Evolutionary conservation across 495 filamentous ascomycete genomes (phyloP).

Genomic region (Aspergillus indologenus): DNA sequence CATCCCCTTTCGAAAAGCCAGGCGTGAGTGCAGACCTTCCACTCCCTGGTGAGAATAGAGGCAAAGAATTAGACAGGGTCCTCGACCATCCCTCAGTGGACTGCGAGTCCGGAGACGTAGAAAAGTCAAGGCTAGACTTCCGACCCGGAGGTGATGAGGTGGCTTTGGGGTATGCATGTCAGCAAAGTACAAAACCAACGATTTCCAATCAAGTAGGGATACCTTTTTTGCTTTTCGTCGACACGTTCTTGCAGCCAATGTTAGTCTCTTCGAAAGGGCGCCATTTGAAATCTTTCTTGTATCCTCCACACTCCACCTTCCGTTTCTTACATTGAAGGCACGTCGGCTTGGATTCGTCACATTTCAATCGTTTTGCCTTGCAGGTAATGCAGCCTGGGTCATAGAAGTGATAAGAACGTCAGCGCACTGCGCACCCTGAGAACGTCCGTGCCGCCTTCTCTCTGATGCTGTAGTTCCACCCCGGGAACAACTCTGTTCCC

Average conservation of each 20-base stretch:
- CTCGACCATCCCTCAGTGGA: slow-evolving; percentile 14
- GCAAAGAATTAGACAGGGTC: neutral
- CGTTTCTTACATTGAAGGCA: slow-evolving; percentile 72
- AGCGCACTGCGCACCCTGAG: slow-evolving; percentile 29
- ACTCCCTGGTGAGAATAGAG: neutral
- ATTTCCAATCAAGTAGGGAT: slow-evolving; percentile 10
- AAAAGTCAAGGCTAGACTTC: slow-evolving; percentile 7
- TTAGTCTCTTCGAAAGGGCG: slow-evolving; percentile 69
- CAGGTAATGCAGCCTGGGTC: slow-evolving; percentile 72
- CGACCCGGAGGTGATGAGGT: slow-evolving; percentile 10
- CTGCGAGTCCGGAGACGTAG: slow-evolving; percentile 8
- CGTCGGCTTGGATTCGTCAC: slow-evolving; percentile 73
- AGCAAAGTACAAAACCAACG: slow-evolving; percentile 1
- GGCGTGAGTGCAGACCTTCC: slow-evolving; percentile 1
- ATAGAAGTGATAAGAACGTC: slow-evolving; percentile 27
- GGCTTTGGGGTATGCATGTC: slow-evolving; percentile 9
- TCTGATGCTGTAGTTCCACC: neutral
- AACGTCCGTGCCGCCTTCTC: slow-evolving; percentile 7
- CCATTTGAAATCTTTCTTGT: slow-evolving; percentile 86
- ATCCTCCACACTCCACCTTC: slow-evolving; percentile 70
- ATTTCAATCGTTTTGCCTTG: slow-evolving; percentile 78
- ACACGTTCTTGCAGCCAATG: slow-evolving; percentile 46
- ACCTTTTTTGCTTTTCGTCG: slow-evolving; percentile 51
- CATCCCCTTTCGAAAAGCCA: slow-evolving; percentile 2
- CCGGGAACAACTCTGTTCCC: neutral